Percentiles rank a stretch among this genome's conserved stretches.
Conservation (phyloP, 2,329 filamentous ascomycete genomes). For the Passalora sequoiae region DNA sequence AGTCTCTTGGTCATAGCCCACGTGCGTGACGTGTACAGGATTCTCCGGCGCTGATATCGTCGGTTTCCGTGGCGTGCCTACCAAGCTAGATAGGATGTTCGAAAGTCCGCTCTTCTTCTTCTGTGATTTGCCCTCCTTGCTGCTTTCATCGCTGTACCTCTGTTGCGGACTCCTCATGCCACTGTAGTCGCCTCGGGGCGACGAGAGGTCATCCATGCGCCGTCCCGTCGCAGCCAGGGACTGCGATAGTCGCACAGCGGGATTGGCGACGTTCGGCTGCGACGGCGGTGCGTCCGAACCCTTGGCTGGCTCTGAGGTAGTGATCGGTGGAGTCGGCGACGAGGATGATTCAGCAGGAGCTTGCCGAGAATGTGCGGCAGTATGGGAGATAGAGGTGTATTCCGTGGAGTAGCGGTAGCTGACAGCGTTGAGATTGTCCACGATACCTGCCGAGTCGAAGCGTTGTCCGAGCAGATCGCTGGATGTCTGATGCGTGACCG, state of each 20-base stretch:
- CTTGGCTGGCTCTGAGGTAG: conserved; percentile 1
- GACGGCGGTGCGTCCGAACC: conserved; percentile 5
- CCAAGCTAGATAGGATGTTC: conserved; percentile 75
- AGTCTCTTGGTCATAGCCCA: conserved; percentile 92
- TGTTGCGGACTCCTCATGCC: conserved; percentile 56
- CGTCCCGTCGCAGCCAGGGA: conserved; percentile 41
- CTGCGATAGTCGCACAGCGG: conserved; percentile 37
- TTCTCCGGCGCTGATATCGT: conserved; percentile 98
- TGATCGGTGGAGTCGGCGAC: conserved; percentile 10
- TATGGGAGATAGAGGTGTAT: conserved; percentile 7
- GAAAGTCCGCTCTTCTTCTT: conserved; percentile 87
- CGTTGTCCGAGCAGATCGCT: conserved; percentile 37
- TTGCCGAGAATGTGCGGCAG: conserved; percentile 7
- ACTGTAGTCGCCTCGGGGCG: conserved; percentile 38
- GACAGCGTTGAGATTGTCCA: conserved; percentile 35
- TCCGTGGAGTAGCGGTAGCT: conserved; percentile 22
- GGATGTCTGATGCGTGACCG: conserved; percentile 31
- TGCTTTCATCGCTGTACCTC: conserved; percentile 73
- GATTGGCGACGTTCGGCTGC: conserved; percentile 22
- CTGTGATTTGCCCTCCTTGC: conserved; percentile 56
- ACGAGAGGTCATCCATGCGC: conserved; percentile 47
- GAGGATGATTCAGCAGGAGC: conserved; percentile 9
- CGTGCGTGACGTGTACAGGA: conserved; percentile 94
- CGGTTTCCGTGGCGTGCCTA: conserved; percentile 81
- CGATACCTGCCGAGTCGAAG: conserved; percentile 38